These are phyloP conservation scores for Lachnellula occidentalis DNA, from an alignment of 2,329 filamentous ascomycete species.

Conservation along the genomic window DNA sequence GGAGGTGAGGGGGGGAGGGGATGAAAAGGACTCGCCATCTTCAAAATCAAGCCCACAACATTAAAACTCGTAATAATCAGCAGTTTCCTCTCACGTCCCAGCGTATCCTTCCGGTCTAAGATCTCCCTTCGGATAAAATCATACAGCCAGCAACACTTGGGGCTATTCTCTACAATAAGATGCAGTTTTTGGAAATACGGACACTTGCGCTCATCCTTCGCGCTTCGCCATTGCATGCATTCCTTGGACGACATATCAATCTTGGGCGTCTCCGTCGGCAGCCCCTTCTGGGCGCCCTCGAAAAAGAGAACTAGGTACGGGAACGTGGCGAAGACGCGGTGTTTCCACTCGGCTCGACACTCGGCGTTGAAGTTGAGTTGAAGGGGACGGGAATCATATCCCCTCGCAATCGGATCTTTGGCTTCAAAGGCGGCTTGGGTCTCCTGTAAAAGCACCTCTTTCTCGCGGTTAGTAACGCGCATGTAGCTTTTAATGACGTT, in stretches of 20 bases:
- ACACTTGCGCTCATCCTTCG: not conserved
- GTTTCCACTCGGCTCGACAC: conserved; percentile 1
- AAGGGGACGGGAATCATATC: not conserved
- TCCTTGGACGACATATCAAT: conserved; percentile 12
- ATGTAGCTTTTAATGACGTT: not conserved
- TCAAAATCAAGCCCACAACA: conserved; percentile 16
- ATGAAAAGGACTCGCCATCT: conserved; percentile 5
- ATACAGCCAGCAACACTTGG: conserved; percentile 17
- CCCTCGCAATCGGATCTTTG: not conserved
- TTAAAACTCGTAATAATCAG: conserved; percentile 16
- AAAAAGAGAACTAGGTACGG: conserved; percentile 12
- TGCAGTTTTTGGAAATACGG: conserved; percentile 8
- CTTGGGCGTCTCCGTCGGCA: not conserved
- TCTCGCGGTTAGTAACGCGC: not conserved
- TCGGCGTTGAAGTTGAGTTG: conserved; percentile 5
- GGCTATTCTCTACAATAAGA: conserved; percentile 12
- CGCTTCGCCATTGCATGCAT: not conserved
- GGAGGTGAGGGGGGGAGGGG: not conserved
- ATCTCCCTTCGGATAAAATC: conserved; percentile 8
- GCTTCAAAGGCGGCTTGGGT: conserved; percentile 2
- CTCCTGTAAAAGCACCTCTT: not conserved
- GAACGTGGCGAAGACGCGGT: conserved; percentile 14
- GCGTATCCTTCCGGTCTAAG: not conserved
- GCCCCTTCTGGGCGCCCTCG: not conserved
- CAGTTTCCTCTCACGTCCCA: conserved; percentile 13